Base-by-base conservation (phyloP, 139 green algal species). In the Dunaliella primolecta region DNA sequence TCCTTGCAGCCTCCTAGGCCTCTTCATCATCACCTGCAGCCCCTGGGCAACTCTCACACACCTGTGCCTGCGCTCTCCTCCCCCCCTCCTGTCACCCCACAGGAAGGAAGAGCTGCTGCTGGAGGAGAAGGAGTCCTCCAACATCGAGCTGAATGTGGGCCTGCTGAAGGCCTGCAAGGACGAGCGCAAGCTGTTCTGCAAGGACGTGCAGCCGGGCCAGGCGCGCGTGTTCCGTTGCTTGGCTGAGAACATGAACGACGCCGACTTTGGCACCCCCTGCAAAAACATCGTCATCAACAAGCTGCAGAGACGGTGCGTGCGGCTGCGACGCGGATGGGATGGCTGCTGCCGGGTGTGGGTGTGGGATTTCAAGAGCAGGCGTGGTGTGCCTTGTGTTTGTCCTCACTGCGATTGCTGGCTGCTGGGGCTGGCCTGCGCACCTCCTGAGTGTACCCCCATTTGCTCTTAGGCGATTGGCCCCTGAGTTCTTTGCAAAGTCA, bases 81-180 rank as follows among this genome's bases (percentile, higher is more conserved):
- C n/a, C n/a, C n/a, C n/a, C n/a, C n/a, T n/a, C n/a, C n/a, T n/a
- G n/a, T n/a, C n/a, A n/a, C n/a, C 46, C 15, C 46, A 64, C 46
- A 64, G 87, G 11, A 86, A 85, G 30, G 95, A 98, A 92, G 94
- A 98, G 92, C 91, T 93, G 82, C 91, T 93, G 82, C 79, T 95
- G 30, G 89, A 94, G 89, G 75, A 91, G 84, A 85, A 91, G 85
- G 88, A 94, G 88, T 81, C 85, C 0, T 81, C 90, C 57, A 89
- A 82, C 80, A 92, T 95, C 72, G 90, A 94, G 85, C 87, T 96
- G 81, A 89, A 91, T 77, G 83, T 89, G 24, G 84, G 85, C 31
- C 84, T 95, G 81, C 79, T 93, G 1, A 89, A 92, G 83, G 85
- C 85, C 0, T 89, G 87, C 79, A 88, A 85, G 0, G 88, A 90